Percentiles rank a stretch among this genome's conserved stretches.
These are phyloP conservation scores for Gloeopeniophorella convolvens DNA, from an alignment of 768 basidiomycete genomes.

Conservation along the genomic window DNA sequence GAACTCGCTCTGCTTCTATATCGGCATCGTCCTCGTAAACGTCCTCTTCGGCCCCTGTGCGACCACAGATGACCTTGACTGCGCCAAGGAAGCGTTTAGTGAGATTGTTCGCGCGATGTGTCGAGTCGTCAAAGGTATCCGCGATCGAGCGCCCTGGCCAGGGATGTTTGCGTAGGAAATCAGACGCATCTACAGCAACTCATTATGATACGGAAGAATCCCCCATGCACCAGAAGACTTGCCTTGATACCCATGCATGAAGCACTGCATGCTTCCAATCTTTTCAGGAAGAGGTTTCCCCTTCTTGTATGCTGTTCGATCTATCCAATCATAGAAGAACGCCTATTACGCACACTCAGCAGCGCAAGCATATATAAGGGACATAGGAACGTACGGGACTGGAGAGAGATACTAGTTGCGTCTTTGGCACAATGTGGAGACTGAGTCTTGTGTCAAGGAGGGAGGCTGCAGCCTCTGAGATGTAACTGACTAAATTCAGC, in stretches of 20 bases:
- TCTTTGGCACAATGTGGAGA: constrained; percentile 79
- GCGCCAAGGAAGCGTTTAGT: constrained; percentile 64
- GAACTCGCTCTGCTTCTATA: constrained; percentile 63
- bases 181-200: constrained; percentile 60
- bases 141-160: constrained; percentile 82
- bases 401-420: constrained; percentile 75
- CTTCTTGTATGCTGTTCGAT: constrained; percentile 74
- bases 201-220: neutral
- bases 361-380: neutral
- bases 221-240: neutral
- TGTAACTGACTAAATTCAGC: constrained; percentile 47
- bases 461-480: constrained; percentile 86
- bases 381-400: constrained; percentile 42
- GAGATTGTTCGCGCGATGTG: constrained; percentile 62
- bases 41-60: constrained; percentile 69
- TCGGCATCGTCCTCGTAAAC: constrained; percentile 56
- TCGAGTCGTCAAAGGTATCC: constrained; percentile 82
- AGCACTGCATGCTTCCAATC: constrained; percentile 86
- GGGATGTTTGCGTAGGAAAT: constrained; percentile 79
- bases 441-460: constrained; percentile 68
- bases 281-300: constrained; percentile 81
- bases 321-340: constrained; percentile 92
- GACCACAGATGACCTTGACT: constrained; percentile 78
- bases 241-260: constrained; percentile 81
- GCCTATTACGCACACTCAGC: constrained; percentile 40